Base-by-base conservation (phyloP, 2,329 filamentous ascomycete species). In the Ophiocordyceps robertsii region DNA sequence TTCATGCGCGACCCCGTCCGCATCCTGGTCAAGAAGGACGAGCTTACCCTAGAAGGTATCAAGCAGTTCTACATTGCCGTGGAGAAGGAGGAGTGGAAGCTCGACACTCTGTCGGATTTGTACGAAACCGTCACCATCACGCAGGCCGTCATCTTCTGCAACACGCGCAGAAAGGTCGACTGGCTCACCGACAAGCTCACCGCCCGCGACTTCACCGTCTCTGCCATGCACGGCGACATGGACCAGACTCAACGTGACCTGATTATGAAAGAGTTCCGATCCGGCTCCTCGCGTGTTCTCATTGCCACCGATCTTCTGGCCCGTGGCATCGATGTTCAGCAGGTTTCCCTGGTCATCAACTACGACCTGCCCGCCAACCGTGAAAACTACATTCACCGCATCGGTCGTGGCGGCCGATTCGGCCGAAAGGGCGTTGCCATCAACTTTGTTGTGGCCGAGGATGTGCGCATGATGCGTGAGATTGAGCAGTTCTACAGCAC, bases 401-500 rank as follows among this genome's bases (percentile, higher is more conserved):
- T 98, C 62, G 92, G 92, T 79, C 90, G 92, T 81, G 89, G 89
- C 74, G 92, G 92, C 73, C 89, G 92, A 76, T 98, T 98, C 75
- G 92, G 92, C 69, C 88, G 92, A 69, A 98, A 98, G 83, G 92
- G 92, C 83, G 92, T 98, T 67, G 92, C 92, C 61, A 98, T 98
- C 80, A 98, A 98, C 86, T 98, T 98, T 67, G 92, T 98, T 66
- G 96, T 90, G 49, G 87, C 88, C 59, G 92, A 98, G 55, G 92
- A 98, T 70, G 92, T 98, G 61, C 88, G 90, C 68, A 96, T 98
- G 86, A 93, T 98, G 86, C 82, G 92, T 67, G 92, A 98, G 71
- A 98, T 98, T 58, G 92, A 98, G 70, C 87, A 95, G 74, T 98
- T 96, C 80, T 98, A 98, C 83, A 95, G 87, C 80, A 98, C 92